Evolutionary conservation across 768 basidiomycete species (phyloP).

Genomic region (Strobilomyces dryophilus): DNA sequence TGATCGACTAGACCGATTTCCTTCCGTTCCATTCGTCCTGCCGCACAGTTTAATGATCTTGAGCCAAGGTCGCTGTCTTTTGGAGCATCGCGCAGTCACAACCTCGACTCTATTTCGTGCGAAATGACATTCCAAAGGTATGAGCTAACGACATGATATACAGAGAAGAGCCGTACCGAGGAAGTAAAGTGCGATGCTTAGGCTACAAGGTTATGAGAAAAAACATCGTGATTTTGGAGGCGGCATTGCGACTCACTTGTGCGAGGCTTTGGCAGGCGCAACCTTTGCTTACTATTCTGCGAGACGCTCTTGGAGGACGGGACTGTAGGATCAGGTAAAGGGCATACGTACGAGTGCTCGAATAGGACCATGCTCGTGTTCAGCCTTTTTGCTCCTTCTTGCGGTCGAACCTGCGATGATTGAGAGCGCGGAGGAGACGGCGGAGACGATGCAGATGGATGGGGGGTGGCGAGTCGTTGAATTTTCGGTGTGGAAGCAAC

Average conservation of each 20-base stretch:
- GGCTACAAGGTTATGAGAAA: conserved; percentile 15
- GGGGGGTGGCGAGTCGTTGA: conserved; percentile 93
- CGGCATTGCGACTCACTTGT: conserved; percentile 44
- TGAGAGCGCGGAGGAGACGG: conserved; percentile 85
- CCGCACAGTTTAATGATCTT: too few species aligned
- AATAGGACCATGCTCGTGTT: conserved; percentile 69
- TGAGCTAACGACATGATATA: conserved; percentile 21
- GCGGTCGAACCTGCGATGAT: conserved; percentile 80
- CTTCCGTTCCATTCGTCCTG: too few species aligned
- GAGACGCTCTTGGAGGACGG: conserved; percentile 80
- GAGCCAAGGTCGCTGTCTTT: too few species aligned
- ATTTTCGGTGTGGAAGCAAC: conserved; percentile 77
- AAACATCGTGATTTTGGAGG: not conserved
- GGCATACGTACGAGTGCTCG: not conserved
- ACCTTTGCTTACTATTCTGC: conserved; percentile 92
- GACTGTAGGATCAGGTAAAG: conserved; percentile 32
- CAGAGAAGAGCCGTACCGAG: conserved; percentile 11
- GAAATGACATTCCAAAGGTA: not conserved
- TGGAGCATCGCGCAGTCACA: too few species aligned
- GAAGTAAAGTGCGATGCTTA: conserved; percentile 5
- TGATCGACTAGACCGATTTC: too few species aligned
- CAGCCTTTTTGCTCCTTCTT: conserved; percentile 95
- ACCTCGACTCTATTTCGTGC: too few species aligned
- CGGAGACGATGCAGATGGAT: conserved; percentile 94
- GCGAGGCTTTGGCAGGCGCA: conserved; percentile 82